These are phyloP conservation scores for Ophiostoma ulmi DNA, from an alignment of 2,329 filamentous ascomycete genomes.

Conservation along the genomic window DNA sequence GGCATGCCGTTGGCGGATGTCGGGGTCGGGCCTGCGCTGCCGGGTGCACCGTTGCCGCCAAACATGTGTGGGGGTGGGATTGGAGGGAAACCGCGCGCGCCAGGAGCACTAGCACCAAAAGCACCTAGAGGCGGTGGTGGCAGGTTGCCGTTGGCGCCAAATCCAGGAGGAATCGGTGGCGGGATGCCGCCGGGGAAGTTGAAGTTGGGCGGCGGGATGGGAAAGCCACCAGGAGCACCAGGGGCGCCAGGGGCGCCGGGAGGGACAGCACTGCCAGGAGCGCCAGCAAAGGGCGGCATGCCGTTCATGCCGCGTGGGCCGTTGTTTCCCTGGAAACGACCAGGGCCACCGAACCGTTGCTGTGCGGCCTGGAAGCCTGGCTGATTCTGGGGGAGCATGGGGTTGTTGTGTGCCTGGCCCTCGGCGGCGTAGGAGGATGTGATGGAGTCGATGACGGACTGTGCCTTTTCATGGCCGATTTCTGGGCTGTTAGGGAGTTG, in stretches of 20 bases:
- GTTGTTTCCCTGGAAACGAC: slow-evolving; percentile 20
- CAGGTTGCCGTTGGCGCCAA: slow-evolving; percentile 7
- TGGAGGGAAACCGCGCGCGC: slow-evolving; percentile 10
- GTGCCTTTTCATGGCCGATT: slow-evolving; percentile 97
- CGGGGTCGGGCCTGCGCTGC: slow-evolving; percentile 20
- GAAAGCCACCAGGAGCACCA: slow-evolving; percentile 36
- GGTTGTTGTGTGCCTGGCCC: slow-evolving; percentile 80
- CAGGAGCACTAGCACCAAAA: not conserved
- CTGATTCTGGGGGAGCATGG: slow-evolving; percentile 69
- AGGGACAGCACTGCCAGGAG: slow-evolving; percentile 44
- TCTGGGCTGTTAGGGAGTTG: slow-evolving; percentile 48
- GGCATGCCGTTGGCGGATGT: slow-evolving; percentile 36
- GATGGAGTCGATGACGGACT: slow-evolving; percentile 97
- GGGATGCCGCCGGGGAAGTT: slow-evolving; percentile 35
- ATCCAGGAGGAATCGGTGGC: slow-evolving; percentile 29
- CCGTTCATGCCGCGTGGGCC: slow-evolving; percentile 11
- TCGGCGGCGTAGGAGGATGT: slow-evolving; percentile 89
- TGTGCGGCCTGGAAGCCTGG: slow-evolving; percentile 42
- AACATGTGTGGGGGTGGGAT: slow-evolving; percentile 7
- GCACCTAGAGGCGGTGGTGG: slow-evolving; percentile 1
- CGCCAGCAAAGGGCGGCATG: slow-evolving; percentile 39
- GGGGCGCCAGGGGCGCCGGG: slow-evolving; percentile 47
- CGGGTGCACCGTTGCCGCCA: not conserved
- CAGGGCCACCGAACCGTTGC: slow-evolving; percentile 9
- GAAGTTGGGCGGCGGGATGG: slow-evolving; percentile 40